phyloP scores from a whole-genome alignment of 441 rosid genomes.

The Corymbia calophylla region DNA sequence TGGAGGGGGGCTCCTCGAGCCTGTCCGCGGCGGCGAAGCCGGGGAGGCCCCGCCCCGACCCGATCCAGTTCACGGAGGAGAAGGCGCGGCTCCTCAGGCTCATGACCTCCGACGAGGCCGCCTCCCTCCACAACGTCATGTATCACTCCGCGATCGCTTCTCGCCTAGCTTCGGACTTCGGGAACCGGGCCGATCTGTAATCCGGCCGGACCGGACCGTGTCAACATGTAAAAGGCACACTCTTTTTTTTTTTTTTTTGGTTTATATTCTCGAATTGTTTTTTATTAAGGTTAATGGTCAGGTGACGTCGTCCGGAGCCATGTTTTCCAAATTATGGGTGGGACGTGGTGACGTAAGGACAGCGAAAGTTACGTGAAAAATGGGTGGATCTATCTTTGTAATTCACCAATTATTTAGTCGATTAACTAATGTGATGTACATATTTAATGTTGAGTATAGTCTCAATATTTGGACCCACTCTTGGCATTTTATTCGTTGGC shows the following conservation, averaged over 20 bases:
- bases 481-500: neutral
- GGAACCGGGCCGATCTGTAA: neutral
- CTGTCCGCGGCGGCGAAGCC: neutral
- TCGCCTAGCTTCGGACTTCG: conserved; percentile 38
- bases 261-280: no score
- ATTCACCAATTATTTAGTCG: neutral
- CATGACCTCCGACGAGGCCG: conserved; percentile 34
- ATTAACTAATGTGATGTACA: neutral
- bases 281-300: neutral
- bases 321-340: no score
- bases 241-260: no score
- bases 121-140: conserved; percentile 46
- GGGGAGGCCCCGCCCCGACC: conserved; percentile 5
- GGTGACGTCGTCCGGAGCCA: neutral
- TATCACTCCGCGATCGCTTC: conserved; percentile 67
- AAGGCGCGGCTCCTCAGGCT: conserved; percentile 60
- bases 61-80: conserved; percentile 55
- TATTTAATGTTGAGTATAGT: neutral
- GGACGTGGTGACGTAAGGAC: neutral
- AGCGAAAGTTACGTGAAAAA: neutral
- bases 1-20: neutral
- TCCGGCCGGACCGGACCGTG: rapidly evolving
- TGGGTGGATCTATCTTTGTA: neutral
- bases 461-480: neutral
- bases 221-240: neutral